Evolutionary conservation across 164 flowering plant genomes (phyloP).

Genomic region (Nelumbo lutea): DNA sequence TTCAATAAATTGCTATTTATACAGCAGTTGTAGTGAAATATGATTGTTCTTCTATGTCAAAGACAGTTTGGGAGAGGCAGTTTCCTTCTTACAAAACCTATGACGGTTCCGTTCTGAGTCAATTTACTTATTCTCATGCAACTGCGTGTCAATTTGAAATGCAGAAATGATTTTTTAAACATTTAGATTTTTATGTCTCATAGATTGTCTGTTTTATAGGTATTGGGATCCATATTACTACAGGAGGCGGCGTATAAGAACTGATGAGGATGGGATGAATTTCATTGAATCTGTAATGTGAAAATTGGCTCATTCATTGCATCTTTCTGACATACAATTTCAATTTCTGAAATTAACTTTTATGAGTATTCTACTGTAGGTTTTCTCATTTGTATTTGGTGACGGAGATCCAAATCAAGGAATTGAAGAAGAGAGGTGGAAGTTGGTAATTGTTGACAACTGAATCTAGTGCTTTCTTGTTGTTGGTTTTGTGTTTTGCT

Average conservation of each 20-base stretch:
- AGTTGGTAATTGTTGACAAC: conserved; percentile 76
- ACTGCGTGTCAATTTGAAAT: background rate
- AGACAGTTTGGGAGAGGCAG: too few relatives aligned
- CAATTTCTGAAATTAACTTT: conserved; percentile 3
- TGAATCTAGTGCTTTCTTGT: conserved; percentile 47
- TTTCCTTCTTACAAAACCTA: too few relatives aligned
- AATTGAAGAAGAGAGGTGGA: conserved; percentile 99
- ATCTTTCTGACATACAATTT: background rate
- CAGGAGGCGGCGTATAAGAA: conserved; percentile 47
- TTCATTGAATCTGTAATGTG: conserved; percentile 87
- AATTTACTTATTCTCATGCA: background rate
- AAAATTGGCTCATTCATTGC: conserved; percentile 8
- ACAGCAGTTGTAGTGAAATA: too few relatives aligned
- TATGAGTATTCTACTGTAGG: conserved; percentile 37
- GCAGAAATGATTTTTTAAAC: background rate
- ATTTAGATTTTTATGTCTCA: conserved; percentile 1
- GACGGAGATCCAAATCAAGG: conserved; percentile 99
- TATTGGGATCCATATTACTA: conserved; percentile 95
- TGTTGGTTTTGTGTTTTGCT: conserved; percentile 14
- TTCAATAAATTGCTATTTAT: too few relatives aligned
- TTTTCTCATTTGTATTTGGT: conserved; percentile 97
- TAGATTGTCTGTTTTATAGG: conserved; percentile 34
- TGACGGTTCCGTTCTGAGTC: background rate
- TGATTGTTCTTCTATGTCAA: too few relatives aligned
- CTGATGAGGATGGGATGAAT: conserved; percentile 64